phyloP scores from a whole-genome alignment of 768 basidiomycete genomes.

The Leccinum pellstonianum region DNA sequence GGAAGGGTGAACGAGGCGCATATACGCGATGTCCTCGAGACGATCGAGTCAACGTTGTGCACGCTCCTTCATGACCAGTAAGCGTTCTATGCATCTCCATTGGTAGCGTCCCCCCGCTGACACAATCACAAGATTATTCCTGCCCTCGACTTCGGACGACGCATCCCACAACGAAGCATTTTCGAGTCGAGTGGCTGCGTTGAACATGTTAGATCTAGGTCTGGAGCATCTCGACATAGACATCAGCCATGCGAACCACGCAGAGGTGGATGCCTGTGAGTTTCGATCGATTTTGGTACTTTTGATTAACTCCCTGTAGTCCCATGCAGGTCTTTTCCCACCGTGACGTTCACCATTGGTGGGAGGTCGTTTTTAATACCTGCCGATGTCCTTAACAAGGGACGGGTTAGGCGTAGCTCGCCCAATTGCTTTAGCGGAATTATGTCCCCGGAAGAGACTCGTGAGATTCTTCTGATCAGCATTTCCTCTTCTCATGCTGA shows the following conservation, averaged over 20 bases:
- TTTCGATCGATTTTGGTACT: too few relatives aligned
- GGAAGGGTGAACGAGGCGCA: constrained; percentile 43
- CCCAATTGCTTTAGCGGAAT: too few relatives aligned
- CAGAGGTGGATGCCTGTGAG: constrained; percentile 45
- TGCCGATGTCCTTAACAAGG: too few relatives aligned
- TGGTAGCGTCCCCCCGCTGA: neutral
- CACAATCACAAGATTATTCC: constrained; percentile 59
- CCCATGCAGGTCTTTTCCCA: too few relatives aligned
- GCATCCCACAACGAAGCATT: constrained; percentile 87
- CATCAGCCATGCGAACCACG: constrained; percentile 48
- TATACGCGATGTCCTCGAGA: constrained; percentile 63
- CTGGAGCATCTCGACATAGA: constrained; percentile 90
- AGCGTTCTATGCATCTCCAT: constrained; percentile 3
- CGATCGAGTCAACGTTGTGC: constrained; percentile 71
- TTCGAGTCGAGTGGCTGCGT: constrained; percentile 82
- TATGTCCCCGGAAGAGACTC: too few relatives aligned
- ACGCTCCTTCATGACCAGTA: constrained; percentile 83
- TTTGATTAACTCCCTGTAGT: too few relatives aligned
- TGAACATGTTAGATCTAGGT: constrained; percentile 87
- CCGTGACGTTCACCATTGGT: too few relatives aligned
- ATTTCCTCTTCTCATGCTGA: too few relatives aligned
- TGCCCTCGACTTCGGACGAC: constrained; percentile 73
- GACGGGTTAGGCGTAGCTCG: too few relatives aligned
- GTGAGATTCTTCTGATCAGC: too few relatives aligned
- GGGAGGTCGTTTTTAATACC: too few relatives aligned